Evolutionary conservation across 2,329 filamentous ascomycete genomes (phyloP), one percentile per base, ranked within the genome.

Genomic region (Alternaria conjuncta): DNA sequence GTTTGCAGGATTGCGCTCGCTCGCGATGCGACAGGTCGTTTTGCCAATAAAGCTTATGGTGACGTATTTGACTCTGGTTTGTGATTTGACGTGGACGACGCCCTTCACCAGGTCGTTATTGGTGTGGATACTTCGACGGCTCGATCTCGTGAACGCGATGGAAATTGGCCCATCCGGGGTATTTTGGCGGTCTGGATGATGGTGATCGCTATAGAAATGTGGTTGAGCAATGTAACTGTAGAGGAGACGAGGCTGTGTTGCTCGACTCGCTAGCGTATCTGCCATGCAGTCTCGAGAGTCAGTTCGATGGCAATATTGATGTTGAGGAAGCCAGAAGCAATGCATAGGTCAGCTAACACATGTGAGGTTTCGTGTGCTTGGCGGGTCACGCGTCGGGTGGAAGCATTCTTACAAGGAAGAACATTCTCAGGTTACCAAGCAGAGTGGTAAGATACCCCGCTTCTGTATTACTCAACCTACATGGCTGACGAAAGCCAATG

Each of bases 41-140:
- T 69, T 67, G 41, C 68, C 66, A 26, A 70, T 54, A 50, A 71
- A 69, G 26, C 65, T 59, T 13, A 71, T 67, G 7, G 55, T 69
- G 41, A 72, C 63, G 26, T 57, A 55, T 44, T 69, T 63, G 9
- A 65, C 58, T 21, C 64, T 65, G 21, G 65, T 65, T 11, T 50
- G 44, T 51, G 59, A 49, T 23, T 67, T 69, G 21, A 67, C 64
- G 13, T 69, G 65, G 3, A 72, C 68, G 6, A 71, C 70, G 6
- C 70, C 70, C 28, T 68, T 69, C 23, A 72, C 50, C 6, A 65
- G 46, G 30, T 71, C 70, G 41, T 71, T 71, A n/a, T 71, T 69
- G 25, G 68, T 71, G 32, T 71, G 59, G 10, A 72, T 51, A 26
- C 58, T 67, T 10, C 68, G 66, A 25, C 66, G 65, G 12, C 66